These are phyloP conservation scores for Chalciporus sphaerocephalus DNA, from an alignment of 768 basidiomycete species.

Conservation along the genomic window DNA sequence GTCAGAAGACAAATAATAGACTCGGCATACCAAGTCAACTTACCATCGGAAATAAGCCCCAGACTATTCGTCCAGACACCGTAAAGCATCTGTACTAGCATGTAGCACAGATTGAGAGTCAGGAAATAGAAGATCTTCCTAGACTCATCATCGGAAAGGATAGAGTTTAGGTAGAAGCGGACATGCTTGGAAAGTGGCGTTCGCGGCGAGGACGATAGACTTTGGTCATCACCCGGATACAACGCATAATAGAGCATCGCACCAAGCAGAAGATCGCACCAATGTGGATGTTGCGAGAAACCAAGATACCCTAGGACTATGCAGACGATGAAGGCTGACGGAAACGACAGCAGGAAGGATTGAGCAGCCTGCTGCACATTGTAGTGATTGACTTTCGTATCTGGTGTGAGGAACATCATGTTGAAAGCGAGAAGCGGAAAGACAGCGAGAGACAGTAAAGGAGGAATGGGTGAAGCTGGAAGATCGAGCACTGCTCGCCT, in stretches of 20 bases:
- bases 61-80: conserved; percentile 97
- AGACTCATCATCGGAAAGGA: conserved; percentile 87
- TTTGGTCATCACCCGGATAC: conserved; percentile 45
- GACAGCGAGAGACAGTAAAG: conserved; percentile 52
- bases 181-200: conserved; percentile 52
- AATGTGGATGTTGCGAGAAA: conserved; percentile 57
- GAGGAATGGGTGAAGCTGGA: conserved; percentile 48
- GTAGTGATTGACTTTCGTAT: conserved; percentile 43
- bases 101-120: conserved; percentile 89
- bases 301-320: conserved; percentile 54
- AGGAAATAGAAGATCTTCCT: conserved; percentile 97
- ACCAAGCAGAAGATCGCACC: conserved; percentile 57
- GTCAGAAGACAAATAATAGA: conserved; percentile 2
- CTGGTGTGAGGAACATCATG: conserved; percentile 56
- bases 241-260: conserved; percentile 58
- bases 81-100: conserved; percentile 95
- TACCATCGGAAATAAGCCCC: conserved; percentile 95
- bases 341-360: conserved; percentile 57
- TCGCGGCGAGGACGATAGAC: conserved; percentile 40
- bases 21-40: conserved; percentile 15
- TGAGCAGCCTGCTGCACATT: conserved; percentile 51
- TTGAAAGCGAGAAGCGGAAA: conserved; percentile 62
- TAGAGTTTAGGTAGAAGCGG: conserved; percentile 79
- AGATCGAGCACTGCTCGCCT: conserved; percentile 50
- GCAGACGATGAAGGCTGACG: conserved; percentile 45